Conservation (phyloP, 139 green algal genomes). For the Zygnema cylindricum region DNA sequence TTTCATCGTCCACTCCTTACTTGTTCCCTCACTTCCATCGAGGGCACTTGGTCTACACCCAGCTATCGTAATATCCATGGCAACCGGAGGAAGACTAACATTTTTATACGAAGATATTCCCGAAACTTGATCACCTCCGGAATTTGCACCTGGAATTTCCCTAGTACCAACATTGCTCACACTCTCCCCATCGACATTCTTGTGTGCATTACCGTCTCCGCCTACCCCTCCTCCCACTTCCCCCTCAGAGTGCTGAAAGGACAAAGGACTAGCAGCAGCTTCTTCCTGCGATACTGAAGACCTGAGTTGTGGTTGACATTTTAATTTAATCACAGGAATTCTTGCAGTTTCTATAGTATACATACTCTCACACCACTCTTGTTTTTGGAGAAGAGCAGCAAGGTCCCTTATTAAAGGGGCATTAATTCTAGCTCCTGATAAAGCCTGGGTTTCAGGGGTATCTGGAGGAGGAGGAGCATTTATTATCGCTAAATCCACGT, state of each 20-base stretch:
- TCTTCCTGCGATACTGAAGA: neutral
- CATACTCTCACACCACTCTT: slow-evolving; percentile 38
- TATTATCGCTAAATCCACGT: slow-evolving; percentile 52
- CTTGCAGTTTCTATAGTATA: slow-evolving; percentile 51
- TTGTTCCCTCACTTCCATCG: slow-evolving; percentile 8
- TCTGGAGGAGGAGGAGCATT: slow-evolving; percentile 39
- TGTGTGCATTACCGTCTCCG: neutral
- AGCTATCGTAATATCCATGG: slow-evolving; percentile 3
- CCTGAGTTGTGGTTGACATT: slow-evolving; percentile 5
- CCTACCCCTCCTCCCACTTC: neutral
- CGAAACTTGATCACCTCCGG: neutral
- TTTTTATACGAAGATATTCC: neutral
- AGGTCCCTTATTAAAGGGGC: slow-evolving; percentile 43
- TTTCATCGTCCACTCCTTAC: slow-evolving; percentile 22
- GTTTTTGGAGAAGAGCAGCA: neutral
- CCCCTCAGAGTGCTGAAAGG: neutral
- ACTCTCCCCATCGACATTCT: neutral
- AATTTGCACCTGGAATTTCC: too few species aligned
- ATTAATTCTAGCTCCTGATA: slow-evolving; percentile 15
- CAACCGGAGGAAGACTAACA: neutral
- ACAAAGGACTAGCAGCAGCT: neutral
- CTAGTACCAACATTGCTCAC: neutral
- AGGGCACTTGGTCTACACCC: neutral
- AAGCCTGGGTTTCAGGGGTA: neutral
- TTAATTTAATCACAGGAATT: slow-evolving; percentile 55